These are phyloP conservation scores for Geotrichum europaeum DNA, from an alignment of 1,139 yeast species.

Conservation along the genomic window DNA sequence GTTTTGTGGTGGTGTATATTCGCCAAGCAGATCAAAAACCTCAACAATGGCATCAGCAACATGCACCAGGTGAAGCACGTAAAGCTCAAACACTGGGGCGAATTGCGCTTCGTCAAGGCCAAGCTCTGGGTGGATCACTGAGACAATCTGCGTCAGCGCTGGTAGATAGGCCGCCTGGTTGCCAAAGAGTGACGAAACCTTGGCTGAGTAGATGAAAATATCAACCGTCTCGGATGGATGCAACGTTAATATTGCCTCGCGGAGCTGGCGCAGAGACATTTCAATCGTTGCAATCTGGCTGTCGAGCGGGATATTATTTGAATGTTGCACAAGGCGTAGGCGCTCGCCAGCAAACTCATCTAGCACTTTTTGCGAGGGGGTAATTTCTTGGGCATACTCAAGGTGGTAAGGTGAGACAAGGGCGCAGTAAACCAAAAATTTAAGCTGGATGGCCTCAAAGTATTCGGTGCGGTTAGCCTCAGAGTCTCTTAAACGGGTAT, in stretches of 20 bases:
- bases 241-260: conserved; percentile 9
- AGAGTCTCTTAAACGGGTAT: conserved; percentile 7
- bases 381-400: conserved; percentile 5
- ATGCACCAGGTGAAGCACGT: conserved; percentile 8
- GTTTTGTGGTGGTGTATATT: conserved; percentile 1
- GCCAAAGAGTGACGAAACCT: conserved; percentile 4
- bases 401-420: not conserved
- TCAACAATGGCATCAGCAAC: conserved; percentile 4
- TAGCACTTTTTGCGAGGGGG: not conserved
- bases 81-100: conserved; percentile 1
- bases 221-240: conserved; percentile 4
- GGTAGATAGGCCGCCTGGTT: conserved; percentile 7
- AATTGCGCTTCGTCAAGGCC: not conserved
- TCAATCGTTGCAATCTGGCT: conserved; percentile 4
- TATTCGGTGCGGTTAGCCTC: not conserved
- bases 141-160: not conserved
- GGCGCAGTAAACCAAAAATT: conserved; percentile 6
- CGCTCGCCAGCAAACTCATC: not conserved
- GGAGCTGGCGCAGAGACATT: conserved; percentile 11
- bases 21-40: conserved; percentile 8
- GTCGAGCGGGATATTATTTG: not conserved
- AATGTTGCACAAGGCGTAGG: not conserved
- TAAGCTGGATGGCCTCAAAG: conserved; percentile 8
- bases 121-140: conserved; percentile 2
- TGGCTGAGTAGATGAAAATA: conserved; percentile 6